Conservation (phyloP, 176 grass and related monocot genomes). For the Carex cristatella region DNA sequence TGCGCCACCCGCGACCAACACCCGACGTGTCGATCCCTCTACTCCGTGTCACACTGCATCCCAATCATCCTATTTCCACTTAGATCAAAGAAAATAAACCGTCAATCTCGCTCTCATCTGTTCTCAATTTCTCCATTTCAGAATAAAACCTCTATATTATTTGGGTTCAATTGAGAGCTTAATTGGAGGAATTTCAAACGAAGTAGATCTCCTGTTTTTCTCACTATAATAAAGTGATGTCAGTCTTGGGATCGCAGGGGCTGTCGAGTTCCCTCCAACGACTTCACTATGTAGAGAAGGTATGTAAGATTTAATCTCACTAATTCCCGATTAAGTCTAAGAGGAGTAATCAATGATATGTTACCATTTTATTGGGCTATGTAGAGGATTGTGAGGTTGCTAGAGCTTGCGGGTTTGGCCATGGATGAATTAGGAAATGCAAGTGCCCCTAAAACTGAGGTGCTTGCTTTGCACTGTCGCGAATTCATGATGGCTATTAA, state of each 20-base stretch:
- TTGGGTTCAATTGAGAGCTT: neutral
- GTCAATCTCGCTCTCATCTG: neutral
- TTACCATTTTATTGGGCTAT: neutral
- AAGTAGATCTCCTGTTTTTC: neutral
- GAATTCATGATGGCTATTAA: constrained; percentile 80
- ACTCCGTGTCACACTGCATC: too few relatives aligned
- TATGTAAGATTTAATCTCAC: neutral
- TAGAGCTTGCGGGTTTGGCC: constrained; percentile 67
- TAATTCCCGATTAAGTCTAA: neutral
- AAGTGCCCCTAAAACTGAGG: constrained; percentile 41
- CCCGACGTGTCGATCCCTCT: too few relatives aligned
- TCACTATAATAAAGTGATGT: neutral
- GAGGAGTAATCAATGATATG: neutral
- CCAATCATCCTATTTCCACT: neutral
- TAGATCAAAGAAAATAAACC: neutral
- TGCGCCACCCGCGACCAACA: too few relatives aligned
- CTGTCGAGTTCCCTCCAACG: constrained; percentile 71
- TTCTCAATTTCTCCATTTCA: neutral
- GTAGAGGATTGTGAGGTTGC: constrained; percentile 64
- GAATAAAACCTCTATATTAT: neutral
- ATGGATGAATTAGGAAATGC: constrained; percentile 87
- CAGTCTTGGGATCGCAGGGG: constrained; percentile 46
- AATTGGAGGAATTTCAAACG: neutral
- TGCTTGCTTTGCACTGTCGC: constrained; percentile 48
- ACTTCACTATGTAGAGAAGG: constrained; percentile 85